A percentile compares a stretch with the other conserved stretches of the same genome.
These are phyloP conservation scores for Hypoxylon cercidicola DNA, from an alignment of 495 filamentous ascomycete species.

Conservation along the genomic window DNA sequence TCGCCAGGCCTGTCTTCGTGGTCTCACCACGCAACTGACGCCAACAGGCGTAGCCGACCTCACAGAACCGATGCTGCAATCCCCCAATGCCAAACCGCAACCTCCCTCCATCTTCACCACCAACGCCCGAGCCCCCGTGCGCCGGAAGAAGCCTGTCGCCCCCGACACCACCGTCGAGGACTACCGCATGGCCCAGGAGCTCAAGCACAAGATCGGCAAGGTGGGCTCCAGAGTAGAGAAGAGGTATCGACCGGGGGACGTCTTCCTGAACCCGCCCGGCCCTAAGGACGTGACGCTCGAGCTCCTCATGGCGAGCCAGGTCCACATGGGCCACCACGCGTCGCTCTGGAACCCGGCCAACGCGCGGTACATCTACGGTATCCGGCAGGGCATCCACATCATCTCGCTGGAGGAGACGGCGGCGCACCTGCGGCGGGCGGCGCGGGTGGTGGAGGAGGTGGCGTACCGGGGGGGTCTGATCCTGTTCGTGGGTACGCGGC, in stretches of 20 bases:
- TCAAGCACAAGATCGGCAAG: conserved; percentile 46
- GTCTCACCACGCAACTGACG: conserved; percentile 42
- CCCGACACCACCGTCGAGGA: conserved; percentile 47
- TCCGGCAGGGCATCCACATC: conserved; percentile 90
- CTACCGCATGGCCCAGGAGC: conserved; percentile 35
- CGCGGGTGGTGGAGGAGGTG: conserved; percentile 88
- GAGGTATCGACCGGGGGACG: conserved; percentile 73
- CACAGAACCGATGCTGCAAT: conserved; percentile 16
- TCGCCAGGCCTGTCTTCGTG: conserved; percentile 50
- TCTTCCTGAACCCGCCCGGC: conserved; percentile 75
- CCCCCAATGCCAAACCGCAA: conserved; percentile 14
- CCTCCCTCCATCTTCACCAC: conserved; percentile 40
- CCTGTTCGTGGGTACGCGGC: conserved; percentile 88
- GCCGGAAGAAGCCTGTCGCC: conserved; percentile 38
- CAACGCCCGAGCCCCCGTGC: conserved; percentile 26
- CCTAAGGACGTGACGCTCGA: conserved; percentile 88
- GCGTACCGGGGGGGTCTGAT: conserved; percentile 84
- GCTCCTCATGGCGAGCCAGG: conserved; percentile 88
- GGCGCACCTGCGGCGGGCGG: conserved; percentile 87
- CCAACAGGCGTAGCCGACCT: conserved; percentile 34
- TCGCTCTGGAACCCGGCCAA: conserved; percentile 97
- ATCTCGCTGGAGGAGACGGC: conserved; percentile 89
- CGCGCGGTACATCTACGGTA: conserved; percentile 92
- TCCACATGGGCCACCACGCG: conserved; percentile 90
- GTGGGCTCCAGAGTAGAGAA: conserved; percentile 65